These are phyloP conservation scores for Nicotiana sylvestris DNA, from an alignment of 257 asterid species.

Conservation along the genomic window DNA sequence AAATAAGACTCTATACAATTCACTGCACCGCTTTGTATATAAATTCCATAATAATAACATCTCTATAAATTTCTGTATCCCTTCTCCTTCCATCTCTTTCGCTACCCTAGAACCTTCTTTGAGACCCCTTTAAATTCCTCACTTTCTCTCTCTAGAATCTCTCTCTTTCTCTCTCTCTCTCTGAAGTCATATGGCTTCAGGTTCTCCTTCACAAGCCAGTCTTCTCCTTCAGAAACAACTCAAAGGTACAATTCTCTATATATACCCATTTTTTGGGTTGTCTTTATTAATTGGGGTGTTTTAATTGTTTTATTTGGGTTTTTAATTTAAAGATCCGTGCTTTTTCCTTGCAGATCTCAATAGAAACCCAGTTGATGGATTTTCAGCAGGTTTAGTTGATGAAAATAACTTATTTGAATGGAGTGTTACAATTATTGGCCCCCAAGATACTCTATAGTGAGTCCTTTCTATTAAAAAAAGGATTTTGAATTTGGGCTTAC, in stretches of 20 bases:
- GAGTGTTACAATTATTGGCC: slow-evolving; percentile 96
- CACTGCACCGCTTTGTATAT: not conserved
- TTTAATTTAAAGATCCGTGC: slow-evolving; percentile 36
- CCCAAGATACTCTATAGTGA: slow-evolving; percentile 94
- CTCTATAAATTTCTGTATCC: slow-evolving; percentile 15
- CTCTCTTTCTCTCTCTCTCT: not conserved
- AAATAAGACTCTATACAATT: no score
- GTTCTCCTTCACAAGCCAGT: slow-evolving; percentile 77
- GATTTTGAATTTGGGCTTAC: slow-evolving; percentile 2
- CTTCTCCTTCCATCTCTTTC: slow-evolving; percentile 16
- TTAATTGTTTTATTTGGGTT: not conserved
- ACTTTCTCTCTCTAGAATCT: slow-evolving; percentile 15
- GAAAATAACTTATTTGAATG: slow-evolving; percentile 87
- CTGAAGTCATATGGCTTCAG: slow-evolving; percentile 54
- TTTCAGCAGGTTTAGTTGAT: slow-evolving; percentile 92
- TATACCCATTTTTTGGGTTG: slow-evolving; percentile 13
- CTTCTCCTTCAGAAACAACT: slow-evolving; percentile 97
- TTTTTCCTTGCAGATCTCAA: slow-evolving; percentile 66
- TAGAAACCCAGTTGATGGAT: slow-evolving; percentile 92
- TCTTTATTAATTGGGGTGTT: slow-evolving; percentile 18
- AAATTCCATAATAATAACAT: not conserved
- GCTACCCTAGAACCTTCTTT: slow-evolving; percentile 31
- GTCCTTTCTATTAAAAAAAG: slow-evolving; percentile 11
- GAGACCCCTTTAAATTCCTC: not conserved
- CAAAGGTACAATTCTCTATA: slow-evolving; percentile 39